Conservation (phyloP, 139 green algal genomes). For the Tetradesmus obliquus region DNA sequence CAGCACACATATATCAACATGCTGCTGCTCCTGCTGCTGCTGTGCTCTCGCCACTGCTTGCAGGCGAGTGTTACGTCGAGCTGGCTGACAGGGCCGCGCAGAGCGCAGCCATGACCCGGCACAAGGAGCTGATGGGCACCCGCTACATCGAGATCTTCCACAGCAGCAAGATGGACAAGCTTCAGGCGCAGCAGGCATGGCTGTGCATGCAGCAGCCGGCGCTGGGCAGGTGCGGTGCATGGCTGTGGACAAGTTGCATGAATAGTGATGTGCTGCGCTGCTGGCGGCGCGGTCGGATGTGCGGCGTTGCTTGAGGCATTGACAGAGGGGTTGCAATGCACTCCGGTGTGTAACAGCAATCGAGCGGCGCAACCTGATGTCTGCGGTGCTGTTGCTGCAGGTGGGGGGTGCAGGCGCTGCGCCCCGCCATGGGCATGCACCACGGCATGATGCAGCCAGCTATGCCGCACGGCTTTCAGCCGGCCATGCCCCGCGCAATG, state of each 20-base stretch:
- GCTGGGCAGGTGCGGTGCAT: not conserved
- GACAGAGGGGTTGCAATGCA: too few species aligned
- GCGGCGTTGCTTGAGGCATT: too few species aligned
- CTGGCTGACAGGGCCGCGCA: not conserved
- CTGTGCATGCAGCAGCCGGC: not conserved
- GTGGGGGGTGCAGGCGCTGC: not conserved
- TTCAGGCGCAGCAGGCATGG: constrained; percentile 53
- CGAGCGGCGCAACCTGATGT: not conserved
- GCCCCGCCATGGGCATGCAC: not conserved
- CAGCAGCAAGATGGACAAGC: constrained; percentile 72
- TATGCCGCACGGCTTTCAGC: not conserved
- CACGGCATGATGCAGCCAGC: not conserved
- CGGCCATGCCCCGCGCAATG: not conserved
- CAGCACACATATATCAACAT: too few species aligned
- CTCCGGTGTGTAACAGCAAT: too few species aligned
- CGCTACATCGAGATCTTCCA: constrained; percentile 87
- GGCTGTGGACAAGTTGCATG: not conserved
- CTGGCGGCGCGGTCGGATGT: not conserved
- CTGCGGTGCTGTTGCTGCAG: not conserved
- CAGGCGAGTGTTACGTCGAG: not conserved
- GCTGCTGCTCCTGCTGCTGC: not conserved
- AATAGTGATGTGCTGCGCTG: not conserved
- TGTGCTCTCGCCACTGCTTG: not conserved
- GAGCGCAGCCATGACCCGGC: constrained; percentile 2
- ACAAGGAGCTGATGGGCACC: constrained; percentile 75